A percentile compares a stretch with the other conserved stretches of the same genome.
Evolutionary conservation across 371 early-diverging fungal genomes (phyloP).

Genomic region (Mucor piriformis): DNA sequence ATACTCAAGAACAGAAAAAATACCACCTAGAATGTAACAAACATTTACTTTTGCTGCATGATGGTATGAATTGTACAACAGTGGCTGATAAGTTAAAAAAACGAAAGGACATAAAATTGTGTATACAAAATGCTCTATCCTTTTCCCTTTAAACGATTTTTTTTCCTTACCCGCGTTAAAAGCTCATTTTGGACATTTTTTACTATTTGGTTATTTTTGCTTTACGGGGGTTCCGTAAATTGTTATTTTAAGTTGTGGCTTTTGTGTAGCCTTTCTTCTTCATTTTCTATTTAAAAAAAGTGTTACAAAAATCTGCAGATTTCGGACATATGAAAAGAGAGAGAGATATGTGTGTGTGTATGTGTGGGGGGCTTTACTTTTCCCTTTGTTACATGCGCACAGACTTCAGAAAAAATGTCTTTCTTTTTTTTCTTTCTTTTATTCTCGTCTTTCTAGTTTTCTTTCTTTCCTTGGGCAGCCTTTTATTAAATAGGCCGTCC

Average conservation of each 20-base stretch:
- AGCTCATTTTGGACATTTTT: too few relatives aligned
- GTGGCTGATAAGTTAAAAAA: slow-evolving; percentile 8
- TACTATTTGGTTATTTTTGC: too few relatives aligned
- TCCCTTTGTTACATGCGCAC: background rate
- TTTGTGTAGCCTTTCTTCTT: background rate
- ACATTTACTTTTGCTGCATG: background rate
- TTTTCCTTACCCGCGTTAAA: too few relatives aligned
- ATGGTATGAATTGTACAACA: slow-evolving; percentile 8
- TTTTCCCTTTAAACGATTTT: background rate
- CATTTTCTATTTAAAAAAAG: too few relatives aligned
- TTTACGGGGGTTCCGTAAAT: too few relatives aligned
- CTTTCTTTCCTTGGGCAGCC: background rate
- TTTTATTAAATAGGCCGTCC: too few relatives aligned
- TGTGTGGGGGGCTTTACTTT: background rate
- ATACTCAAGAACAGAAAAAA: background rate
- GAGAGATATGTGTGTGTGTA: too few relatives aligned
- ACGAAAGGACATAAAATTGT: background rate
- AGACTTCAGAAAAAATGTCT: background rate
- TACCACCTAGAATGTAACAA: background rate
- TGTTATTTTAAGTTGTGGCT: too few relatives aligned
- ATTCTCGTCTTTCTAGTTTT: too few relatives aligned
- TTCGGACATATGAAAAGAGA: too few relatives aligned
- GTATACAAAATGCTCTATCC: background rate
- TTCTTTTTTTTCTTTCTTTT: background rate
- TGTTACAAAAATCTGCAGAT: too few relatives aligned